A percentile compares a stretch with the other conserved stretches of the same genome.
Conservation (phyloP, 2,329 filamentous ascomycete species). For the Calonectria henricotiae region DNA sequence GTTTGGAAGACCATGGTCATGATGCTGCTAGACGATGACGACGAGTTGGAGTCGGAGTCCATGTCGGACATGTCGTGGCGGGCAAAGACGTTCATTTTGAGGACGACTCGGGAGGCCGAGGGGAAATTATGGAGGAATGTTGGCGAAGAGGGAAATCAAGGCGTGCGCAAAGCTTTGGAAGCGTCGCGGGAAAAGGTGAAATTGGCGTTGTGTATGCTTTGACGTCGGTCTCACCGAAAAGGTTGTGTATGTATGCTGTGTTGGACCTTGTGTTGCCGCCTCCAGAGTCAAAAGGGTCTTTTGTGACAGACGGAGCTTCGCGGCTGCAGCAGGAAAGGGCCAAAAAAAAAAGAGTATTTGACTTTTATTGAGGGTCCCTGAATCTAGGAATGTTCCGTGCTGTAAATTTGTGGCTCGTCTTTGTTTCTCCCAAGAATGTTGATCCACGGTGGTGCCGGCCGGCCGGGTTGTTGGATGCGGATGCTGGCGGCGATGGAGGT, state of each 20-base stretch:
- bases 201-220: slow-evolving; percentile 1
- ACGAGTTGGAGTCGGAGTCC: slow-evolving; percentile 36
- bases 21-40: slow-evolving; percentile 41
- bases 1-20: slow-evolving; percentile 77
- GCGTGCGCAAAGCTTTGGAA: neutral
- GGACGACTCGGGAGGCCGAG: neutral
- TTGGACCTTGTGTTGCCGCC: slow-evolving; percentile 7
- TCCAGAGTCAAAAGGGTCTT: slow-evolving; percentile 11
- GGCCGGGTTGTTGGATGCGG: neutral
- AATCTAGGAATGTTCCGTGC: slow-evolving; percentile 13
- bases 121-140: neutral
- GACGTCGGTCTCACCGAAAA: slow-evolving; percentile 20
- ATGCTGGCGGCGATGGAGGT: neutral
- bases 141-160: neutral
- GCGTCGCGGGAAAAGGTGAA: neutral
- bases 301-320: neutral
- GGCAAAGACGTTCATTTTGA: slow-evolving; percentile 46
- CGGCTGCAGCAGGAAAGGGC: neutral
- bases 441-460: slow-evolving; percentile 4
- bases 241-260: slow-evolving; percentile 9
- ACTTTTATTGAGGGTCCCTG: neutral
- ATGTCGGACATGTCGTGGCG: slow-evolving; percentile 51
- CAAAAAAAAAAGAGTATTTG: neutral
- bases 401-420: neutral
- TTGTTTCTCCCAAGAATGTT: neutral